Evolutionary conservation across 768 basidiomycete genomes (phyloP).

Genomic region (Russula emetica): DNA sequence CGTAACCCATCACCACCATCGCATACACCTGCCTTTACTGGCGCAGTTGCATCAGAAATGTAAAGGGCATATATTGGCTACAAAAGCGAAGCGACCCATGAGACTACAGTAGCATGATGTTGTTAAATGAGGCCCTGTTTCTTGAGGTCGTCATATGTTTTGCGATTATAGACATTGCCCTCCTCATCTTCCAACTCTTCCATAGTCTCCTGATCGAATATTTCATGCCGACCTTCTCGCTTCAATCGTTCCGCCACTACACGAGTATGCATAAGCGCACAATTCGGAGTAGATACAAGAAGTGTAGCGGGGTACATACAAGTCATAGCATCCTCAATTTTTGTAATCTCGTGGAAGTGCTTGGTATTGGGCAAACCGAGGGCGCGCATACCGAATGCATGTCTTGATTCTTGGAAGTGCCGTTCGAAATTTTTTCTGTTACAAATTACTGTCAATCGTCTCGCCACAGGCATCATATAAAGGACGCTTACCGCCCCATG

Average conservation of each 20-base stretch:
- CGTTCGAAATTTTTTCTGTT: constrained; percentile 92
- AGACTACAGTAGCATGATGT: neutral
- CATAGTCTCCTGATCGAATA: constrained; percentile 90
- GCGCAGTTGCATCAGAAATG: neutral
- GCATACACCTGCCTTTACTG: neutral
- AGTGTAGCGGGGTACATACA: constrained; percentile 49
- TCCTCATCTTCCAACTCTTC: constrained; percentile 98
- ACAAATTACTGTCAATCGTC: neutral
- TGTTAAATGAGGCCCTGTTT: constrained; percentile 84
- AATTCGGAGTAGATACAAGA: neutral
- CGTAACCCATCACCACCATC: too few species aligned
- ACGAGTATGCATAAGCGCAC: constrained; percentile 7
- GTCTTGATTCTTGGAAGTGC: constrained; percentile 95
- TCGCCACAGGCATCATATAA: neutral
- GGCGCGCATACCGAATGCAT: constrained; percentile 97
- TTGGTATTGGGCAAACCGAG: constrained; percentile 96
- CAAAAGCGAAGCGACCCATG: neutral
- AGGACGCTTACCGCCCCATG: constrained; percentile 73
- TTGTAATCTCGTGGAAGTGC: constrained; percentile 98
- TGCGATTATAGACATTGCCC: constrained; percentile 96
- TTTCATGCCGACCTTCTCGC: constrained; percentile 91
- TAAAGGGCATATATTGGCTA: constrained; percentile 1
- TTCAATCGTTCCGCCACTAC: constrained; percentile 96
- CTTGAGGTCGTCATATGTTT: constrained; percentile 96
- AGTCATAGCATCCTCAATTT: constrained; percentile 92